Percentiles rank a stretch among this genome's conserved stretches.
Evolutionary conservation across 768 basidiomycete species (phyloP).

Genomic region (Boletus coccyginus): DNA sequence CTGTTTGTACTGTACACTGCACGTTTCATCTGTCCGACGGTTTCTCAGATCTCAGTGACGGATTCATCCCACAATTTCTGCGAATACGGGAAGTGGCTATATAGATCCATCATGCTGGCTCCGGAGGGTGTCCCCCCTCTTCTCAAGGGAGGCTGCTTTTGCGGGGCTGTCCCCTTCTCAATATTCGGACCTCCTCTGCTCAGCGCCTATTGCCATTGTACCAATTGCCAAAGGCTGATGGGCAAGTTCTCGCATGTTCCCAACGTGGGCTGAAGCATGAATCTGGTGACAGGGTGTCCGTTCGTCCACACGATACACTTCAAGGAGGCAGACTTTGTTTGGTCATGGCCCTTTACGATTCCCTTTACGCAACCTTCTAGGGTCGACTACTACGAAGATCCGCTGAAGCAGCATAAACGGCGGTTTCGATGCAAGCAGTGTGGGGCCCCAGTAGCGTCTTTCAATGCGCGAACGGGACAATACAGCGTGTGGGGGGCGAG

Average conservation of each 20-base stretch:
- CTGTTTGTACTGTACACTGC: neutral
- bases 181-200: conserved; percentile 48
- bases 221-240: conserved; percentile 59
- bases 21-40: too few species aligned
- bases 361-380: conserved; percentile 26
- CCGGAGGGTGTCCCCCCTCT: conserved; percentile 15
- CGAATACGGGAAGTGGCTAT: too few species aligned
- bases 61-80: neutral
- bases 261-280: neutral
- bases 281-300: conserved; percentile 35
- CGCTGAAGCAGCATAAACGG: conserved; percentile 54
- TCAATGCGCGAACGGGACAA: conserved; percentile 45
- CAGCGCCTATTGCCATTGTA: conserved; percentile 70
- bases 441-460: conserved; percentile 51
- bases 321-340: conserved; percentile 46
- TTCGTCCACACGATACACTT: conserved; percentile 65
- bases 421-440: conserved; percentile 64
- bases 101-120: conserved; percentile 5
- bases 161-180: conserved; percentile 48
- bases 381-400: conserved; percentile 48
- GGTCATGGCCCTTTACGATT: conserved; percentile 36
- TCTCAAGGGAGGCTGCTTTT: conserved; percentile 57
- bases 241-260: conserved; percentile 33
- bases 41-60: too few species aligned
- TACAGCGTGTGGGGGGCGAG: conserved; percentile 60